Percentiles rank a stretch among this genome's conserved stretches.
Conservation (phyloP, 192 early-diverging fungal species). For the Linnemannia elongata region DNA sequence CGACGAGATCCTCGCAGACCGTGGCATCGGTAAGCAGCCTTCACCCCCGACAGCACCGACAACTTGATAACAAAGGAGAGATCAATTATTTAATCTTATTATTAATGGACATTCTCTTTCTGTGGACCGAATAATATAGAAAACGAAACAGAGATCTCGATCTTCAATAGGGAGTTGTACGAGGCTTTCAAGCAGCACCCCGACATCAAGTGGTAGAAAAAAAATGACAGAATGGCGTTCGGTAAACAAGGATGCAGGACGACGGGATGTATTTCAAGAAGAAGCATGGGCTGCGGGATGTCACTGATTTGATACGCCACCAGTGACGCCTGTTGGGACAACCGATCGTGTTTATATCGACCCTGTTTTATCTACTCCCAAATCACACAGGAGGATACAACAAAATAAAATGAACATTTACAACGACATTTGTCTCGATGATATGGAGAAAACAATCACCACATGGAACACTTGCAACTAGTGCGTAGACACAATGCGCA, state of each 20-base stretch:
- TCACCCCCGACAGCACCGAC: background rate
- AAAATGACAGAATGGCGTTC: background rate
- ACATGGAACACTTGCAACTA: no score
- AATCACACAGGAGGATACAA: no score
- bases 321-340: no score
- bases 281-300: background rate
- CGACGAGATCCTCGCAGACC: conserved; percentile 62
- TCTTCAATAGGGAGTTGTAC: conserved; percentile 82
- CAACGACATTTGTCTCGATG: no score
- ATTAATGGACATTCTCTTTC: conserved; percentile 28
- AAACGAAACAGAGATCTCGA: conserved; percentile 89
- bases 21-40: conserved; percentile 70
- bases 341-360: no score
- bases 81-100: background rate
- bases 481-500: no score
- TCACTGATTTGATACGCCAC: no score
- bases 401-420: no score
- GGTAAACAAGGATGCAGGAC: background rate
- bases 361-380: no score
- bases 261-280: background rate
- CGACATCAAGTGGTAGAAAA: conserved; percentile 79
- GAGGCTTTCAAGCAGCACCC: conserved; percentile 81
- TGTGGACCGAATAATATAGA: conserved; percentile 56
- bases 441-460: no score
- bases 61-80: background rate